Conservation (phyloP, 768 basidiomycete genomes). For the Collybia nuda region DNA sequence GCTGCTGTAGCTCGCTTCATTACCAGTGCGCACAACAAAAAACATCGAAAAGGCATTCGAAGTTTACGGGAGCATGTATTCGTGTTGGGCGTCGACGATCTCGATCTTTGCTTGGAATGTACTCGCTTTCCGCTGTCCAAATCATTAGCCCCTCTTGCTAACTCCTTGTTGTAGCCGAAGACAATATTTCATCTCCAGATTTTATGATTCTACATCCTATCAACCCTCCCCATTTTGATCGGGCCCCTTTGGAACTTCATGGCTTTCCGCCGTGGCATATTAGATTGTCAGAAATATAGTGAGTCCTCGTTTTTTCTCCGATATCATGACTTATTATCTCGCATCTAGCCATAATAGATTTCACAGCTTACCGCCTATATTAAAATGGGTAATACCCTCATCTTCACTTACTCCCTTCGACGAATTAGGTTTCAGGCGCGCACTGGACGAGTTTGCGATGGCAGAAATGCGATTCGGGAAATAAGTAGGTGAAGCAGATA, state of each 20-base stretch:
- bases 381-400: conserved; percentile 1
- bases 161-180: conserved; percentile 36
- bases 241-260: conserved; percentile 59
- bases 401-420: conserved; percentile 31
- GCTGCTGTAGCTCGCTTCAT: conserved; percentile 53
- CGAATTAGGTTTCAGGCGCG: conserved; percentile 62
- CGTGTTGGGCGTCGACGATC: conserved; percentile 38
- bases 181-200: conserved; percentile 66
- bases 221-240: conserved; percentile 31
- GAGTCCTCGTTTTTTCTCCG: conserved; percentile 21
- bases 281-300: conserved; percentile 81
- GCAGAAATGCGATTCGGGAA: conserved; percentile 83
- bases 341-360: conserved; percentile 27
- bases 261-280: conserved; percentile 88
- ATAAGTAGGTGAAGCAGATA: conserved; percentile 26
- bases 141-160: neutral
- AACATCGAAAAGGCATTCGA: conserved; percentile 14
- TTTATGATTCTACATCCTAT: conserved; percentile 75
- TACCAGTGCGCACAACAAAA: conserved; percentile 27
- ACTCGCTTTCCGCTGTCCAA: conserved; percentile 11
- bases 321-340: neutral
- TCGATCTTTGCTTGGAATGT: conserved; percentile 65
- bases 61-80: conserved; percentile 23
- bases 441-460: conserved; percentile 68
- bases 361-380: neutral